These are phyloP conservation scores for Parasitella parasitica DNA, from an alignment of 371 early-diverging fungal genomes.

Conservation along the genomic window DNA sequence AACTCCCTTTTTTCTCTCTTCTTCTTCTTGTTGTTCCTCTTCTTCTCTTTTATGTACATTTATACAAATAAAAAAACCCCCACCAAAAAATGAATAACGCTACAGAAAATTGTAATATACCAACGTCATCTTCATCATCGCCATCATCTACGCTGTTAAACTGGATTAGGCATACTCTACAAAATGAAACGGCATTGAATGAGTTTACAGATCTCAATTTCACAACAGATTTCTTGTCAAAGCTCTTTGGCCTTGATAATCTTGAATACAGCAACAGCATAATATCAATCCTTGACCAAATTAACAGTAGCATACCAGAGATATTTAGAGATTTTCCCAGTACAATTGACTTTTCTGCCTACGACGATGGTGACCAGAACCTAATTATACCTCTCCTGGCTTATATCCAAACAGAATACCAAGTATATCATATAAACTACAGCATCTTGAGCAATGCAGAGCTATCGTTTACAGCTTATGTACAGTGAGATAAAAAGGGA, in stretches of 20 bases:
- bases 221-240: background rate
- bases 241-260: background rate
- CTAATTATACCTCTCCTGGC: constrained; percentile 28
- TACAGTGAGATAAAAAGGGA: constrained; percentile 12
- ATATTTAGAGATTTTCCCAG: background rate
- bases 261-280: background rate
- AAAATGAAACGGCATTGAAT: background rate
- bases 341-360: constrained; percentile 2
- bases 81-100: background rate
- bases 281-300: background rate
- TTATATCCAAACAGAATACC: constrained; percentile 37
- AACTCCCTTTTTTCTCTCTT: background rate
- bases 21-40: background rate
- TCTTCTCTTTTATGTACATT: constrained; percentile 1
- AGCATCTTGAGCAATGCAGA: constrained; percentile 21
- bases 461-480: constrained; percentile 34
- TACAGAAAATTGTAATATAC: background rate
- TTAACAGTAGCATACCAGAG: background rate
- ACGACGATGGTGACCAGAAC: constrained; percentile 16
- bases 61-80: background rate
- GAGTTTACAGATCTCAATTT: background rate
- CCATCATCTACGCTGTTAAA: background rate
- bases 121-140: background rate
- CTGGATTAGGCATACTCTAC: background rate
- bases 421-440: constrained; percentile 25